Conservation (phyloP, 192 early-diverging fungal genomes). For the Backusella australiensis region DNA sequence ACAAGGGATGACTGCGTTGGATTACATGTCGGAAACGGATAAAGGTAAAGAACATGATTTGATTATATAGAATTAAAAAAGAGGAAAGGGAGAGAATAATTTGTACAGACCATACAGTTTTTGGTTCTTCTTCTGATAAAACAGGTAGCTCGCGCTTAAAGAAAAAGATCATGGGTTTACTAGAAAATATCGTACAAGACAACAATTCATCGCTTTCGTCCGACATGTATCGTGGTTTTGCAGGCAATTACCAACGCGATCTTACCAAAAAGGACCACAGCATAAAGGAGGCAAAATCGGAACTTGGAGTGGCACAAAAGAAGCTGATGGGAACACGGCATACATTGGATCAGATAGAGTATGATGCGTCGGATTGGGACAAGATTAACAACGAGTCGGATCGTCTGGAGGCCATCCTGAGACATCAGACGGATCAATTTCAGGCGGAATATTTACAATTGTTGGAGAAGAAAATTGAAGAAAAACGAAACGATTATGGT, state of each 20-base stretch:
- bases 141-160: not conserved
- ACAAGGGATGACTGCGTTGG: constrained; percentile 64
- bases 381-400: constrained; percentile 29
- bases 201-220: constrained; percentile 27
- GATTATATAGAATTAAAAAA: not conserved
- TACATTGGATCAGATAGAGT: constrained; percentile 27
- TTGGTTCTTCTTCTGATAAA: not conserved
- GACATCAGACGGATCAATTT: constrained; percentile 29
- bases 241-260: constrained; percentile 44
- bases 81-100: not conserved
- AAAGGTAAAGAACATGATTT: not conserved
- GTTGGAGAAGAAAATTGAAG: not conserved
- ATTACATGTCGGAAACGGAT: constrained; percentile 30
- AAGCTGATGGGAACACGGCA: constrained; percentile 34
- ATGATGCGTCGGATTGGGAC: constrained; percentile 24
- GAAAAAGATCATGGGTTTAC: constrained; percentile 5
- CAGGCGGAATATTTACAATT: constrained; percentile 15
- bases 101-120: constrained; percentile 2
- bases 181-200: not conserved
- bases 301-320: constrained; percentile 30
- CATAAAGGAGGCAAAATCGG: constrained; percentile 30
- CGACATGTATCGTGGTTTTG: constrained; percentile 41
- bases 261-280: constrained; percentile 43
- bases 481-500: not conserved
- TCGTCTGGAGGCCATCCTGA: constrained; percentile 26